Base-by-base conservation (phyloP, 2,329 filamentous ascomycete species). In the Bretziella fagacearum region DNA sequence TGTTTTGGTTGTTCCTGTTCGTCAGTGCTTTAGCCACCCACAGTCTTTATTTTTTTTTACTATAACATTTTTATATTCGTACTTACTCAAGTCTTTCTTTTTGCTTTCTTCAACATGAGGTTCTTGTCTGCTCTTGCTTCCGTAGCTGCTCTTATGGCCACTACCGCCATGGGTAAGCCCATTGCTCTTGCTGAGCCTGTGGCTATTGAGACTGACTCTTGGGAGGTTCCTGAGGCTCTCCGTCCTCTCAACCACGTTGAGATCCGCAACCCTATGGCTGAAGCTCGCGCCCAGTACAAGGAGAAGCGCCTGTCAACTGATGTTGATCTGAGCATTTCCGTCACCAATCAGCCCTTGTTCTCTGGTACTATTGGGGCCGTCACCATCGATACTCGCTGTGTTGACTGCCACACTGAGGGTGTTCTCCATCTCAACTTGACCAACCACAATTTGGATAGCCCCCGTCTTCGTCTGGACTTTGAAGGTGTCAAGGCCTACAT, bases 401-500 rank as follows among this genome's bases (percentile, higher is more conserved):
- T 62, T 8, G 65, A 64, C 8, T 71, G 70, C 55, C 71, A 69
- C 55, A 60, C 70, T 36, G 64, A 67, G 53, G 71, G 71, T 53
- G 57, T 58, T n/a, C 64, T 69, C 33, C 60, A 60, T 11, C 65
- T 68, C 10, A 60, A 63, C 47, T 56, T 73, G 18, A 63, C 60
- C 0, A 53, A 69, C 25, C 57, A 60, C 15, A 57, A 68, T 32
- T 57, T 65, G 3, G 51, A 61, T 17, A 51, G 59, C 35, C 68
- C 68, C 0, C 58, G 62, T 11, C 57, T 66, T 22, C 60, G 62
- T 15, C 55, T 76, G 2, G 60, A 67, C 52, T 68, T 76, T 41
- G 63, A 63, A 35, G 63, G 62, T 4, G 56, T 75, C 52, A 69
- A 73, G 56, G 60, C 71, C 6, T 71, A 70, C 54, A 58, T 75